Evolutionary conservation across 768 basidiomycete species (phyloP), one percentile per base, ranked within the genome.

Genomic region (Kwoniella europaea): DNA sequence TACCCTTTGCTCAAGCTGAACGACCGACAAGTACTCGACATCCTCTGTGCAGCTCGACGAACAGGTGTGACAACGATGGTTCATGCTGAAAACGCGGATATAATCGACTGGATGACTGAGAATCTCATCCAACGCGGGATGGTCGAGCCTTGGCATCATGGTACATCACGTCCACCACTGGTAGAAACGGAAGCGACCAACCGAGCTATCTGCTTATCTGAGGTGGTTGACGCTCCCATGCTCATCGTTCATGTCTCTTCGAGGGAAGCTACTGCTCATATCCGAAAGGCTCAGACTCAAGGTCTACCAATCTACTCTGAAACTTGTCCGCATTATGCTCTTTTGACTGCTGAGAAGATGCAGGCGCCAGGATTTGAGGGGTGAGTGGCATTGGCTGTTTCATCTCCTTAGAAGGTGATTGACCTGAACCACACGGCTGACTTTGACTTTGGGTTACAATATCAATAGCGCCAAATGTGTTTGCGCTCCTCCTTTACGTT

Each of bases 71-170:
- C 82, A 1, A 75, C 74, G 56, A 79, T 82, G 82, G 75, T 82
- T 3, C 82, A 83, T 65, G 81, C 81, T 41, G 82, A 83, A 69
- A 83, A 83, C 61, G 64, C 69, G 50, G 82, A 83, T 66, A 82
- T 83, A 71, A 82, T 83, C 56, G 73, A 78, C 29, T 82, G 82
- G 80, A 75, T 83, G 75, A 74, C 79, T 10, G 59, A 71, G 16
- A 71, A 76, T 24, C 71, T 83, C 15, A 65, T 74, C 24, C 56
- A 65, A 57, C 68, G 72, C 22, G 80, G 80, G 16, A 76, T 80
- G 74, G 74, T 77, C 43, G 79, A 74, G 18, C 81, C 81, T 16
- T 78, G 72, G 68, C 72, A 79, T 65, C 82, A 83, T 68, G 76
- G 73, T 4, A 76, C 76, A 7, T 76, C 82, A 18, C 73, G 82